Base-by-base conservation (phyloP, 2,329 filamentous ascomycete genomes). In the Calonectria leucothoes region DNA sequence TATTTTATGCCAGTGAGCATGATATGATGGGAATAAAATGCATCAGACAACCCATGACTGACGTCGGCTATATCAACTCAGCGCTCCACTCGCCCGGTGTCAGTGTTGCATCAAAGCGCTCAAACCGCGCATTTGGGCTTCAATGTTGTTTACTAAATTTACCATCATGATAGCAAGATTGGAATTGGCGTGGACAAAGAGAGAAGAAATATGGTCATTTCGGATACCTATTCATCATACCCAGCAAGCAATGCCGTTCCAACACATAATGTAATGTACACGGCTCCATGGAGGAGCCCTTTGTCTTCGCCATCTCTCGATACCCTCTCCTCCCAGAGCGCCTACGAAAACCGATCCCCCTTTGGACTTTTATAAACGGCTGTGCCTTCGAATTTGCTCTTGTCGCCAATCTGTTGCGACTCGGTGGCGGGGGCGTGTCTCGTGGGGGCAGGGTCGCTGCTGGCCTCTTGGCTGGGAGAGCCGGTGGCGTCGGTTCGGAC, bases 351-450 rank as follows among this genome's bases (percentile, higher is more conserved):
- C 39, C 97, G 90, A 86, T 98, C 96, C 4, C 97, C 97, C 83
- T 95, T 97, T 74, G 89, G 91, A 85, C 93, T 94, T 79, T 91
- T 88, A 85, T 93, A 98, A 69, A 95, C 94, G 78, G 91, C 89
- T 67, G 87, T 88, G 37, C 94, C 93, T 86, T 98, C 96, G 84
- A 97, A 98, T 86, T 98, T 98, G 83, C 95, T 94, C 88, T 95
- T 97, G 84, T 96, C 94, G 42, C 87, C 80, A 31, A 94, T 87
- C 76, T 90, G 88, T 82, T 95, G 89, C 52, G 88, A 86, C 82
- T 94, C 94, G 51, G 91, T 94, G 76, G 92, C 89, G 2, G 94
- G 94, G 73, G 93, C 94, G 85, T 98, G 95, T 77, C 92, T 88
- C 67, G 95, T 97, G 12, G 95, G 93, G 15, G 96, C 95, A n/a